These are phyloP conservation scores for Coprinopsis sp. DNA, from an alignment of 768 basidiomycete genomes.

Conservation along the genomic window DNA sequence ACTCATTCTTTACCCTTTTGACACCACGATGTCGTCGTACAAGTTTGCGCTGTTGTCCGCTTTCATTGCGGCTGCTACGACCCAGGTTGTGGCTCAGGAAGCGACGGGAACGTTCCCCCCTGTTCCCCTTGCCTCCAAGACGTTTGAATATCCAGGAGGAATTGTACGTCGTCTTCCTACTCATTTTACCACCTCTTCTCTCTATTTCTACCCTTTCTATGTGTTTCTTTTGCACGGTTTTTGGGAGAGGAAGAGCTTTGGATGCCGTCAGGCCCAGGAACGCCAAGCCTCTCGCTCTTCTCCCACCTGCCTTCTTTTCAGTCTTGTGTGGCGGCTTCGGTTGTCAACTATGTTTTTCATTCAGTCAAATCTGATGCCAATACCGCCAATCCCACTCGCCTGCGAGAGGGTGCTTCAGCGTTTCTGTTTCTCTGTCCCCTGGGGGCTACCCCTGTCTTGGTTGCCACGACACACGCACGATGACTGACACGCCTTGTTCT, in stretches of 20 bases:
- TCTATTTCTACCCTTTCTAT: no score
- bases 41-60: slow-evolving; percentile 34
- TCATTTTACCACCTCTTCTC: neutral
- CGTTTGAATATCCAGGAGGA: slow-evolving; percentile 37
- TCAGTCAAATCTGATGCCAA: no score
- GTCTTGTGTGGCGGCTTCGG: neutral
- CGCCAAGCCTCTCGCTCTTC: neutral
- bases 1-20: slow-evolving; percentile 4
- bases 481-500: slow-evolving; percentile 15
- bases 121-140: slow-evolving; percentile 43
- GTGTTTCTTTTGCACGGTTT: no score
- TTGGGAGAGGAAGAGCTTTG: no score
- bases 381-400: no score
- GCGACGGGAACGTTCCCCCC: slow-evolving; percentile 36
- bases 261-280: no score
- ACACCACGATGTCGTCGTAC: no score
- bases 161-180: slow-evolving; percentile 31
- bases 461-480: no score
- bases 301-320: neutral
- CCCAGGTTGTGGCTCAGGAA: slow-evolving; percentile 22
- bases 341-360: no score
- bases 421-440: neutral
- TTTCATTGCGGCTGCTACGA: slow-evolving; percentile 23
- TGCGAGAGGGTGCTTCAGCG: no score
- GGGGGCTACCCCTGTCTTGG: no score